These are phyloP conservation scores for Gamsiella multidivaricata DNA, from an alignment of 192 early-diverging fungal genomes.

Conservation along the genomic window DNA sequence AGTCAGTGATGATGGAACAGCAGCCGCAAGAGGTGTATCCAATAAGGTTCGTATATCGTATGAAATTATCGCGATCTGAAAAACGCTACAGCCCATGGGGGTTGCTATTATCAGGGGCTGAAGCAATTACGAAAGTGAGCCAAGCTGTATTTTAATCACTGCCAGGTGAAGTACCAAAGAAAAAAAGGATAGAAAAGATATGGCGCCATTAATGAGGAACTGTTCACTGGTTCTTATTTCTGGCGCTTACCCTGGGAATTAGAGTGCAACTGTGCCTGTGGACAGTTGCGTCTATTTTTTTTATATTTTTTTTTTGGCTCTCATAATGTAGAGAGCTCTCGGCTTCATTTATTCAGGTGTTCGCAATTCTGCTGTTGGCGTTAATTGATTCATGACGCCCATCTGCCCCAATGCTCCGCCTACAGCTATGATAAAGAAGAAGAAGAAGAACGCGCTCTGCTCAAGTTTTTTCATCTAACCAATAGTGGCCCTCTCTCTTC, in stretches of 20 bases:
- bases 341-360: background rate
- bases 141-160: too few species aligned
- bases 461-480: background rate
- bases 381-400: background rate
- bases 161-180: too few species aligned
- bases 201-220: background rate
- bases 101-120: too few species aligned
- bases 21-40: too few species aligned
- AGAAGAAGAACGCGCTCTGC: background rate
- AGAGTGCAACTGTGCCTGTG: background rate
- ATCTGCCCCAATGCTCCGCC: too few species aligned
- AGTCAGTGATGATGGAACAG: background rate
- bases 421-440: background rate
- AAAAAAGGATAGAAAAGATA: too few species aligned
- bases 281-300: background rate
- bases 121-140: too few species aligned
- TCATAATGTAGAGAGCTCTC: background rate
- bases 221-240: background rate
- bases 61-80: too few species aligned
- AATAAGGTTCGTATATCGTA: background rate
- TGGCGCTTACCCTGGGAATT: background rate
- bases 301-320: background rate
- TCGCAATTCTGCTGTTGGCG: background rate
- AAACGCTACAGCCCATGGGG: slow-evolving; percentile 1
- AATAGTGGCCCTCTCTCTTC: background rate